Conservation (phyloP, 2,329 filamentous ascomycete genomes). For the Monilinia vaccinii-corymbosi region DNA sequence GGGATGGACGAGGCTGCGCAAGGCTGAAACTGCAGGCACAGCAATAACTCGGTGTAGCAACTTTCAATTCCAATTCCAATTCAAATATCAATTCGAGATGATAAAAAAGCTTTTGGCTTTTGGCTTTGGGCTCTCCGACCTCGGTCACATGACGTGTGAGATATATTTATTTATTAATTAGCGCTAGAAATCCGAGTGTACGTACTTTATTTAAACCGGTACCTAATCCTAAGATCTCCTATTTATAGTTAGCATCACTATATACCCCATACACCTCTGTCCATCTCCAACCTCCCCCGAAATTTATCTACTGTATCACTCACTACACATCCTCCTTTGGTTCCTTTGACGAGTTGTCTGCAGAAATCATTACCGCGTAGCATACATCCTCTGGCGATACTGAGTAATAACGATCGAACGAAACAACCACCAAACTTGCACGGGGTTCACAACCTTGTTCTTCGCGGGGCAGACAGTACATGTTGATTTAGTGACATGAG, state of each 20-base stretch:
- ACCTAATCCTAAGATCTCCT: background rate
- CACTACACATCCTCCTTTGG: background rate
- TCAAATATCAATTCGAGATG: too few species aligned
- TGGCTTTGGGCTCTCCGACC: background rate
- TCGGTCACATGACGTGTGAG: too few species aligned
- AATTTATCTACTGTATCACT: too few species aligned
- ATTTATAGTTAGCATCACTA: background rate
- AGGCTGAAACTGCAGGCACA: background rate
- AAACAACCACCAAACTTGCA: constrained; percentile 3
- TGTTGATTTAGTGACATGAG: constrained; percentile 5
- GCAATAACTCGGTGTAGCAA: too few species aligned
- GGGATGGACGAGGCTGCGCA: background rate
- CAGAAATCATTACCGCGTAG: background rate
- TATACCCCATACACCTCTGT: background rate
- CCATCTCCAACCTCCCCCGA: background rate
- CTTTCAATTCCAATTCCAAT: too few species aligned
- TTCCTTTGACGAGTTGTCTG: background rate
- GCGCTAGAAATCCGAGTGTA: too few species aligned
- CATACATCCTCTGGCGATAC: too few species aligned
- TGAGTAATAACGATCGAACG: background rate
- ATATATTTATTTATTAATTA: too few species aligned
- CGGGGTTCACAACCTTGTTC: constrained; percentile 1
- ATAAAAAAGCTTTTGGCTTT: too few species aligned
- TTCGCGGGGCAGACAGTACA: constrained; percentile 2
- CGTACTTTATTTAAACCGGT: too few species aligned